phyloP scores from a whole-genome alignment of 805 yeast genomes.

The Wickerhamiella hasegawae region DNA sequence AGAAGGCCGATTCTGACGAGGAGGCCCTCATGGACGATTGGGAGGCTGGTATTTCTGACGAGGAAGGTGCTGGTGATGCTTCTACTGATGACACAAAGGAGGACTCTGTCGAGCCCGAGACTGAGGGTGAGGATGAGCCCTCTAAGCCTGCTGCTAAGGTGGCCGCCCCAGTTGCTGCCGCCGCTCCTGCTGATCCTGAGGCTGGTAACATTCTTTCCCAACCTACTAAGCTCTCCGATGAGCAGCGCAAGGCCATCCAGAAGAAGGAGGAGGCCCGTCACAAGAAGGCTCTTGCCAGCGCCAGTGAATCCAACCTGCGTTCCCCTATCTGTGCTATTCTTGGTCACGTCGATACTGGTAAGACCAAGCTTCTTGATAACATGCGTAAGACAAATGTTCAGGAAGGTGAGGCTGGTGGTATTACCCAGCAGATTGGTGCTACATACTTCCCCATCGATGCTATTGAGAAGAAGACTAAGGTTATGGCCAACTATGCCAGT shows the following conservation, averaged over 20 bases:
- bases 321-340: conserved; percentile 98
- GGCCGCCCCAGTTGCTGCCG: conserved; percentile 9
- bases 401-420: conserved; percentile 99
- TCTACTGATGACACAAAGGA: conserved; percentile 1
- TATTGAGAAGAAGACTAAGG: conserved; percentile 77
- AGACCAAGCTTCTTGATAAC: conserved; percentile 90
- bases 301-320: conserved; percentile 49
- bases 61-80: conserved; percentile 15
- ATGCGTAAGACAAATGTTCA: conserved; percentile 98
- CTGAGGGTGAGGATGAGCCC: conserved; percentile 7
- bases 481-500: conserved; percentile 76
- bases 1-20: conserved; percentile 28
- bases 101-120: conserved; percentile 2
- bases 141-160: conserved; percentile 7
- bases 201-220: conserved; percentile 6
- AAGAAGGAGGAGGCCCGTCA: conserved; percentile 25
- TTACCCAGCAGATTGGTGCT: conserved; percentile 99
- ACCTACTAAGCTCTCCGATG: conserved; percentile 18
- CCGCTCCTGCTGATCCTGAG: conserved; percentile 18
- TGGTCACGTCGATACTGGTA: conserved; percentile 99
- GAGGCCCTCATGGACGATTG: conserved; percentile 67
- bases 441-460: conserved; percentile 97
- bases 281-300: conserved; percentile 22
- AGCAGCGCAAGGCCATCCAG: conserved; percentile 26
- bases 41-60: conserved; percentile 48